Conservation (phyloP, 805 yeast genomes). For the Candida awuae region DNA sequence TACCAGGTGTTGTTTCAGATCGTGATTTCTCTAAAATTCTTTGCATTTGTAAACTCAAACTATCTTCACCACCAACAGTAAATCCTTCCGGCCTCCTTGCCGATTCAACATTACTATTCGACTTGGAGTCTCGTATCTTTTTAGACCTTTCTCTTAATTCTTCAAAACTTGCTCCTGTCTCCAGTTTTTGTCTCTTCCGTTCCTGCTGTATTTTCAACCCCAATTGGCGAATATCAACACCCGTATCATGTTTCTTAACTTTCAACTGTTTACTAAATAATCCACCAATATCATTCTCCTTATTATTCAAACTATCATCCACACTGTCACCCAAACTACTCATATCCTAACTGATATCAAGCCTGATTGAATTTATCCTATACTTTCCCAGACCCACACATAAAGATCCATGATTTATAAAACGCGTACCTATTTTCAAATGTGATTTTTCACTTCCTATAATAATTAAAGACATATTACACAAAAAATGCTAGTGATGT, state of each 20-base stretch:
- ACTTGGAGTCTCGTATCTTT: not conserved
- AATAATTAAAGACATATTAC: too few species aligned
- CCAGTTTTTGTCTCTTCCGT: not conserved
- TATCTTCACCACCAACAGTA: not conserved
- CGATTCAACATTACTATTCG: not conserved
- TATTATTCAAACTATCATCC: too few species aligned
- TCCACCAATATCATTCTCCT: too few species aligned
- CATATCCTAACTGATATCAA: too few species aligned
- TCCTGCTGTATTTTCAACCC: not conserved
- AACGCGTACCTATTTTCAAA: too few species aligned
- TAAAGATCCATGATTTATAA: too few species aligned
- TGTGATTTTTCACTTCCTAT: too few species aligned
- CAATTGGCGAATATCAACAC: not conserved
- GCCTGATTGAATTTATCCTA: too few species aligned
- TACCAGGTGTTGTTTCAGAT: constrained; percentile 5
- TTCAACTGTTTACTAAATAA: not conserved
- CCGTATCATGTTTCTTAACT: not conserved
- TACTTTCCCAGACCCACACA: too few species aligned
- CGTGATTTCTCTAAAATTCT: not conserved
- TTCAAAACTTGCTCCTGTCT: not conserved
- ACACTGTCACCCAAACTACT: too few species aligned
- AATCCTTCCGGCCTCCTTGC: not conserved
- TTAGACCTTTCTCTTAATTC: constrained; percentile 4
- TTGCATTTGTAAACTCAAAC: constrained; percentile 1
- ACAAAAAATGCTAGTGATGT: too few species aligned